phyloP scores from a whole-genome alignment of 2,329 filamentous ascomycete genomes.

The Fusarium graminum region DNA sequence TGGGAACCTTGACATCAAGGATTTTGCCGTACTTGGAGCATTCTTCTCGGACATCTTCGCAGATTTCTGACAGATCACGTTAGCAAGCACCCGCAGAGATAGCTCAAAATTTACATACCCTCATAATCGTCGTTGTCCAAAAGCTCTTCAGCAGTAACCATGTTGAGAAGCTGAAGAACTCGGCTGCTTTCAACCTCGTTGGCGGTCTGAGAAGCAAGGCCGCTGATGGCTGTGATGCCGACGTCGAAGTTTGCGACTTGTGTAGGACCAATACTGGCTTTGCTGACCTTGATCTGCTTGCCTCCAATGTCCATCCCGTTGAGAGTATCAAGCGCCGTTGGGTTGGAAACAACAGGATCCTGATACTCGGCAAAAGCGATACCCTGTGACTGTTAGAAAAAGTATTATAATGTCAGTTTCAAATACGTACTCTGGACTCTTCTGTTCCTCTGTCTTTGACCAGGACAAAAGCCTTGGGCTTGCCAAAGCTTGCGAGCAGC shows the following conservation, averaged over 20 bases:
- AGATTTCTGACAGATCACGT: conserved; percentile 78
- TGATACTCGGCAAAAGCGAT: conserved; percentile 97
- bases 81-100: conserved; percentile 48
- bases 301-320: conserved; percentile 95
- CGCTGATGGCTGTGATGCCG: conserved; percentile 97
- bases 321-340: conserved; percentile 88
- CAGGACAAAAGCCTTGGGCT: conserved; percentile 90
- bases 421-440: conserved; percentile 81
- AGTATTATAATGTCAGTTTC: too few relatives aligned
- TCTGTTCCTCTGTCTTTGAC: conserved; percentile 89
- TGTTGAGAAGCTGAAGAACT: conserved; percentile 94
- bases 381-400: conserved; percentile 69
- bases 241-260: conserved; percentile 93
- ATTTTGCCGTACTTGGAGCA: conserved; percentile 91
- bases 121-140: conserved; percentile 96
- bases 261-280: conserved; percentile 93
- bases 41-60: conserved; percentile 93
- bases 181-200: conserved; percentile 82
- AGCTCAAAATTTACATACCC: conserved; percentile 66
- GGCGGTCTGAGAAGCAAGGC: conserved; percentile 91
- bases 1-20: conserved; percentile 90
- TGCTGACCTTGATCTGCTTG: conserved; percentile 83
- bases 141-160: conserved; percentile 96
- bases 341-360: conserved; percentile 77
- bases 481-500: conserved; percentile 89